Evolutionary conservation across 2,329 filamentous ascomycete species (phyloP).

Genomic region (Apiospora kogelbergensis): DNA sequence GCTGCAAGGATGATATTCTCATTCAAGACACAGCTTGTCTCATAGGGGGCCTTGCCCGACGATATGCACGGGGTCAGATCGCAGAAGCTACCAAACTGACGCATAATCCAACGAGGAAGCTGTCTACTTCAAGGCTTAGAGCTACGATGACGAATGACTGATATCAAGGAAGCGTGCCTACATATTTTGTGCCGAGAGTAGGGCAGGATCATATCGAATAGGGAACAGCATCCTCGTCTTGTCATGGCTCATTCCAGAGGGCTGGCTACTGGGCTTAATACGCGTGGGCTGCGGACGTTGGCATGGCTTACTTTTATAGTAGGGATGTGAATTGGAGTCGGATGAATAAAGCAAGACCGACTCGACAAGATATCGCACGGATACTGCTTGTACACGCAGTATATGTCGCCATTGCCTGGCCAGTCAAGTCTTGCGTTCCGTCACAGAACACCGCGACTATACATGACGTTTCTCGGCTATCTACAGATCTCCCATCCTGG

Average conservation of each 20-base stretch:
- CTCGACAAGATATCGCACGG: not conserved
- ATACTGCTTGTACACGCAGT: not conserved
- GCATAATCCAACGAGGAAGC: not conserved
- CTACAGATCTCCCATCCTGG: not conserved
- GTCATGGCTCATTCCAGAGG: no score
- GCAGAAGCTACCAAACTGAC: not conserved
- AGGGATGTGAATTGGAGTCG: not conserved
- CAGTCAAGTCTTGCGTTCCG: not conserved
- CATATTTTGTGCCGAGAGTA: not conserved
- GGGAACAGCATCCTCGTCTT: no score
- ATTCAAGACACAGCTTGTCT: not conserved
- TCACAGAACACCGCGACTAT: not conserved
- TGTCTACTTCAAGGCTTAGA: not conserved
- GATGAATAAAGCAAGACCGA: not conserved
- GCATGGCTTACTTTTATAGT: not conserved
- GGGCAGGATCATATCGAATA: no score
- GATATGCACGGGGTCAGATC: not conserved
- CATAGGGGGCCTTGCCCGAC: not conserved
- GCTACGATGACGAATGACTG: not conserved
- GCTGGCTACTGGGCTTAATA: no score
- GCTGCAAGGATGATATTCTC: not conserved
- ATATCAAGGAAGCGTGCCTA: not conserved
- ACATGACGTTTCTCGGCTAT: not conserved
- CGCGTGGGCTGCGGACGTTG: not conserved
- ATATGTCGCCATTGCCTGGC: not conserved